Evolutionary conservation across 2,329 filamentous ascomycete species (phyloP).

Genomic region (Microdochium bolleyi): DNA sequence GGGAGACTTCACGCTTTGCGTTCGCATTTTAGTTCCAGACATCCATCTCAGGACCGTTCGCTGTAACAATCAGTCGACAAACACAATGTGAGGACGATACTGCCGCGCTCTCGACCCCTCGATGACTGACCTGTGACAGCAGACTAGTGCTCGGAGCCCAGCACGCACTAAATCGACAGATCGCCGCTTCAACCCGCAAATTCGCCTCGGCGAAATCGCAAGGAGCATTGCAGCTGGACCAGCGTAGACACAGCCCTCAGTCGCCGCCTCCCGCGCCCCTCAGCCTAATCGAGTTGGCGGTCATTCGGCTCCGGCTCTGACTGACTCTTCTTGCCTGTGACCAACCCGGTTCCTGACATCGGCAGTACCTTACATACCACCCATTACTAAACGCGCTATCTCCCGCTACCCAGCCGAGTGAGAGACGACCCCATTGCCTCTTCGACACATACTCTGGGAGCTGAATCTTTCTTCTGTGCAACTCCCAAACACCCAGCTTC

Average conservation of each 20-base stretch:
- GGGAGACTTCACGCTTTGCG: neutral
- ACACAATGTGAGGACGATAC: neutral
- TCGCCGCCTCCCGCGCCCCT: neutral
- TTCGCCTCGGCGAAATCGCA: too few relatives aligned
- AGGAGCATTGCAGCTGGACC: too few relatives aligned
- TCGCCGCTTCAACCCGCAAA: too few relatives aligned
- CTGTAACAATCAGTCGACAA: neutral
- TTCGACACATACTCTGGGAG: neutral
- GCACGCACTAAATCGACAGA: neutral
- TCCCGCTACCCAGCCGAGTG: neutral
- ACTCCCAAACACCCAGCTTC: neutral
- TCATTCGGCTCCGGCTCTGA: neutral
- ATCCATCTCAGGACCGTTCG: neutral
- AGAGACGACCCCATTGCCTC: neutral
- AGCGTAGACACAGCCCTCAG: neutral
- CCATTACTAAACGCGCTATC: neutral
- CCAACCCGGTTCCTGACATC: neutral
- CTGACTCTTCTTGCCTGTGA: neutral
- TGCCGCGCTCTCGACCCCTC: neutral
- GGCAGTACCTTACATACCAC: constrained; percentile 1
- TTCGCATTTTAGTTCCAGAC: neutral
- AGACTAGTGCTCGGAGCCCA: neutral
- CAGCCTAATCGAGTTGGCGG: neutral
- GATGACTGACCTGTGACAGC: neutral
- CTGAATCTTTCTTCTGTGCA: neutral